Evolutionary conservation across 148 eudicot species (phyloP).

Genomic region (Dysphania ambrosioides): DNA sequence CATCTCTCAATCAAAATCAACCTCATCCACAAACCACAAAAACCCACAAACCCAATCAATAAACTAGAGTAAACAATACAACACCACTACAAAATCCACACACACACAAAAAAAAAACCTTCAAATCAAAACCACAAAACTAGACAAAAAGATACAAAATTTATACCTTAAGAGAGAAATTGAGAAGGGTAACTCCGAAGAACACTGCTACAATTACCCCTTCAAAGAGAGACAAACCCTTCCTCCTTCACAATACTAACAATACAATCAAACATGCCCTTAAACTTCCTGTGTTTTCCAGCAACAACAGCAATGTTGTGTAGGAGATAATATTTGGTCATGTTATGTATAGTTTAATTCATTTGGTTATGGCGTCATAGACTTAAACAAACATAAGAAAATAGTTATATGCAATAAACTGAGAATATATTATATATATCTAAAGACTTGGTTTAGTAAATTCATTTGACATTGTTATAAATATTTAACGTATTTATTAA

Average conservation of each 20-base stretch:
- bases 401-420: too few relatives aligned
- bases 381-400: too few relatives aligned
- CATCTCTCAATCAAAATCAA: background rate
- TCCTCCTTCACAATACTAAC: slow-evolving; percentile 60
- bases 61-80: background rate
- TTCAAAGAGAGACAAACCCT: slow-evolving; percentile 78
- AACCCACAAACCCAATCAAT: background rate
- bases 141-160: background rate
- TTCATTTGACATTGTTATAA: too few relatives aligned
- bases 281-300: slow-evolving; percentile 65
- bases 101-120: background rate
- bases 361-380: too few relatives aligned
- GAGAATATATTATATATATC: too few relatives aligned
- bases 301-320: slow-evolving; percentile 55
- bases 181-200: slow-evolving; percentile 93
- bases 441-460: too few relatives aligned
- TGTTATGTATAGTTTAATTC: too few relatives aligned
- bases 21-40: background rate
- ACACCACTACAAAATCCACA: background rate
- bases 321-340: too few relatives aligned
- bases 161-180: slow-evolving; percentile 89
- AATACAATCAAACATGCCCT: slow-evolving; percentile 88
- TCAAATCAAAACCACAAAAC: background rate
- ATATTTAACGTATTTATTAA: too few relatives aligned
- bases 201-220: slow-evolving; percentile 94